These are phyloP conservation scores for Blastomyces percursus DNA, from an alignment of 2,329 filamentous ascomycete species.

Conservation along the genomic window DNA sequence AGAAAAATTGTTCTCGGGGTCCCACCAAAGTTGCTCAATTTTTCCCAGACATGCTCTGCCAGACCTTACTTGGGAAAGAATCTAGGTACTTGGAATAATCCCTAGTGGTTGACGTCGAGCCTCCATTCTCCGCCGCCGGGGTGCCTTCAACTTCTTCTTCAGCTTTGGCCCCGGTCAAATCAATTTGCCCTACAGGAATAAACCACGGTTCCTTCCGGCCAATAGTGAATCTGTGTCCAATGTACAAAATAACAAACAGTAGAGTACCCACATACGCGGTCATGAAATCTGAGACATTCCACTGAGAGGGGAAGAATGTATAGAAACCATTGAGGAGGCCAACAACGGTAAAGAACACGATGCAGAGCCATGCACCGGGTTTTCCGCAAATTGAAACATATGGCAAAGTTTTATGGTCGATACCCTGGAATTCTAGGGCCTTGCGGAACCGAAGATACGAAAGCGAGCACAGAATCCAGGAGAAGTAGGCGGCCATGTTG, in stretches of 20 bases:
- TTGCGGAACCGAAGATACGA: not conserved
- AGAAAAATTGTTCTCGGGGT: not conserved
- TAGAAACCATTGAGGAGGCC: not conserved
- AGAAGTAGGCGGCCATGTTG: conserved; percentile 2
- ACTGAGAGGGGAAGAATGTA: not conserved
- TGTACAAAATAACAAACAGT: not conserved
- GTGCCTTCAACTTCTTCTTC: not conserved
- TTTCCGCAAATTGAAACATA: not conserved
- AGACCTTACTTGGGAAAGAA: not conserved
- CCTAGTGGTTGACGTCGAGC: not conserved
- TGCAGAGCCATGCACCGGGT: not conserved
- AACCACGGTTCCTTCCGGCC: not conserved
- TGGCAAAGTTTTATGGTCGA: not conserved
- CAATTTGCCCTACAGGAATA: not conserved
- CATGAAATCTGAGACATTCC: not conserved
- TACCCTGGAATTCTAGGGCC: not conserved
- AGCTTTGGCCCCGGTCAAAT: not conserved
- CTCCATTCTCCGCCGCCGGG: not conserved
- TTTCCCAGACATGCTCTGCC: conserved; percentile 1
- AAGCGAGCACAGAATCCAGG: not conserved
- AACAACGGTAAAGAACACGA: not conserved
- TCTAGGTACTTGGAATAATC: not conserved
- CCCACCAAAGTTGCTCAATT: not conserved
- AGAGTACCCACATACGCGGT: not conserved
- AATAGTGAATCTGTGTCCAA: not conserved